Conservation (phyloP, 2,329 filamentous ascomycete species). For the Phyllosticta citrichinensis region DNA sequence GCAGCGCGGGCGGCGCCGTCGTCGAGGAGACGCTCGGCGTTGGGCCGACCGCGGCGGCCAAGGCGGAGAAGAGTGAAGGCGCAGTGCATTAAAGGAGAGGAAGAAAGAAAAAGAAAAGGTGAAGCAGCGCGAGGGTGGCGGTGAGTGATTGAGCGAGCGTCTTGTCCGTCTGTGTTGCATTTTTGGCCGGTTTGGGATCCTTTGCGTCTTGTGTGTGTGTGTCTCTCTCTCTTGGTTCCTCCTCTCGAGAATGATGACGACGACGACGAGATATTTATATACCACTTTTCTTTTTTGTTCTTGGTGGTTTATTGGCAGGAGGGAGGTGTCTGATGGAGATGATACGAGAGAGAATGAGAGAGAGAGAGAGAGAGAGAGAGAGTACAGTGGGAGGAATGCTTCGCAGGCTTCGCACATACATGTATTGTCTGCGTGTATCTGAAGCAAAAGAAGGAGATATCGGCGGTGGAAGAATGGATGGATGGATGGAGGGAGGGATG, state of each 20-base stretch:
- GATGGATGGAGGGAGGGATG: not conserved
- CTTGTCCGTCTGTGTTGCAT: not conserved
- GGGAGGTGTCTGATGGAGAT: no score
- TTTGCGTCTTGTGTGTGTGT: not conserved
- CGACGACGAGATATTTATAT: not conserved
- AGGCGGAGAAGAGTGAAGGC: not conserved
- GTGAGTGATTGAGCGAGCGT: not conserved
- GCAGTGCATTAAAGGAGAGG: not conserved
- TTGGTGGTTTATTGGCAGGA: no score
- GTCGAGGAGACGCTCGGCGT: not conserved
- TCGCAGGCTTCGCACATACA: no score
- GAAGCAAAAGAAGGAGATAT: no score
- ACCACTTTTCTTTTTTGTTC: no score
- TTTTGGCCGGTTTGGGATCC: not conserved
- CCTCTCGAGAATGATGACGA: not conserved
- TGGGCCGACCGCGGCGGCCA: no score
- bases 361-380: no score
- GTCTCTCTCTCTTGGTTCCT: not conserved
- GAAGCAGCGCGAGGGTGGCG: not conserved
- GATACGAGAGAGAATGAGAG: no score
- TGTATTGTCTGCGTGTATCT: no score
- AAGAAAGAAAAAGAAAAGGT: not conserved
- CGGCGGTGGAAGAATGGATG: not conserved
- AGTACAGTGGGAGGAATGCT: no score
- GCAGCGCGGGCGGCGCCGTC: constrained; percentile 5